Evolutionary conservation across 345 rosid genomes (phyloP), one percentile per base, ranked within the genome.

Genomic region (Turnera subulata): DNA sequence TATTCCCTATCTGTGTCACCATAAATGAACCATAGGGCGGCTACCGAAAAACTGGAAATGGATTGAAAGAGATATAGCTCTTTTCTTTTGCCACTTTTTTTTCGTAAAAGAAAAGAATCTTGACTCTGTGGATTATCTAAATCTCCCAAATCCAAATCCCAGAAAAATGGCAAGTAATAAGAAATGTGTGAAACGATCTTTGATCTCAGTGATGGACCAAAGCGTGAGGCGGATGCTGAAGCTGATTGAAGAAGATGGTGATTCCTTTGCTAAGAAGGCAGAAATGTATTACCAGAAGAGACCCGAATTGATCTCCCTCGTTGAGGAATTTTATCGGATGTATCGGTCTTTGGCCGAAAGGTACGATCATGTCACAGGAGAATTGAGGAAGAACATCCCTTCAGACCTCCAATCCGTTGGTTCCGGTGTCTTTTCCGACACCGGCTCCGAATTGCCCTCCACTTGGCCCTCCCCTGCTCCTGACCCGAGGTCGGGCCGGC

Each of bases 311-410:
- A 50, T 66, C 39, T 62, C 73, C 53, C 70, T 55, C 24, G 66
- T 76, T 32, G 74, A 78, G 63, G 82, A 80, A 16, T 77, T 79
- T 55, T 65, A 58, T 67, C 61, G 62, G 44, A 64, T 70, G 76
- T 82, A 76, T 61, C 73, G 53, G 11, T 72, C 84, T 38, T 54
- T 82, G 38, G 81, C 76, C 6, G 84, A 76, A 32, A 76, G 74
- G 9, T 81, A 73, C 44, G 73, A 74, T 68, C 66, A 72, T 25
- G 66, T 85, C 53, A 65, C 71, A 0, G 79, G 64, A 47, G 73
- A 71, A 60, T 59, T 74, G 29, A 59, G 54, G 15, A 76, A 67
- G 67, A 70, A 50, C 35, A 44, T 65, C 19, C 66, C 76, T 18
- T 55, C 63, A 26, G 77, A 63, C 23, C 62, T 69, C 45, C 72